Evolutionary conservation across 1,284 basidiomycete genomes (phyloP).

Genomic region (Puccinia triticina): DNA sequence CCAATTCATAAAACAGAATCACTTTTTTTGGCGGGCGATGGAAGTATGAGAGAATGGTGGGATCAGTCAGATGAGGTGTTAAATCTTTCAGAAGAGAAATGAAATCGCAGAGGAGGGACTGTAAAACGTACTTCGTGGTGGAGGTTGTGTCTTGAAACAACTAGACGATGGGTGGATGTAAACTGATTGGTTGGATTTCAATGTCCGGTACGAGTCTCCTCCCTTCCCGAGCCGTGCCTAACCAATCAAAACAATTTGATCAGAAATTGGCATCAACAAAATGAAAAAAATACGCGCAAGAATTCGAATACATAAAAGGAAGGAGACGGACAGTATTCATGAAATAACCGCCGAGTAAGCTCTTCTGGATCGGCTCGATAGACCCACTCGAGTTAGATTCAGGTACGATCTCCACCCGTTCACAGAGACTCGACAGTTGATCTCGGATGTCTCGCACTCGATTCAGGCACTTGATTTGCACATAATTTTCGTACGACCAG

Average conservation of each 20-base stretch:
- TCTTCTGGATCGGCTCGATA: conserved; percentile 91
- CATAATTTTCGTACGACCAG: conserved; percentile 83
- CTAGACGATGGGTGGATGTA: conserved; percentile 95
- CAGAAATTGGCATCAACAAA: conserved; percentile 23
- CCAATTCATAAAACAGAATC: conserved; percentile 89
- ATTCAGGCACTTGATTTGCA: conserved; percentile 93
- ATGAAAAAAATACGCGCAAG: conserved; percentile 58
- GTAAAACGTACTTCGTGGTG: conserved; percentile 67
- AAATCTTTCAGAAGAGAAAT: not conserved
- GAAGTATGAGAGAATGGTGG: not conserved
- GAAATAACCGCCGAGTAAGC: conserved; percentile 91
- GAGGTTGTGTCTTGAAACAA: conserved; percentile 92
- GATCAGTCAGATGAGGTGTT: not conserved
- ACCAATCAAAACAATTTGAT: conserved; percentile 51
- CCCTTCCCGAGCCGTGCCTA: conserved; percentile 58
- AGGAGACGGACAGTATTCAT: conserved; percentile 77
- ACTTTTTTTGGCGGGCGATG: conserved; percentile 57
- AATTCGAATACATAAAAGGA: conserved; percentile 16
- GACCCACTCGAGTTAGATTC: conserved; percentile 65
- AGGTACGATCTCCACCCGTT: conserved; percentile 92
- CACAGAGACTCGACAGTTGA: conserved; percentile 90
- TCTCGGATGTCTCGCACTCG: conserved; percentile 92
- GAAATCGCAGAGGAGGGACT: not conserved
- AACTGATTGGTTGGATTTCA: conserved; percentile 93
- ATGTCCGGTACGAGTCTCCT: conserved; percentile 64